Evolutionary conservation across 1,284 basidiomycete species (phyloP).

Genomic region (Fomitopsis betulina): DNA sequence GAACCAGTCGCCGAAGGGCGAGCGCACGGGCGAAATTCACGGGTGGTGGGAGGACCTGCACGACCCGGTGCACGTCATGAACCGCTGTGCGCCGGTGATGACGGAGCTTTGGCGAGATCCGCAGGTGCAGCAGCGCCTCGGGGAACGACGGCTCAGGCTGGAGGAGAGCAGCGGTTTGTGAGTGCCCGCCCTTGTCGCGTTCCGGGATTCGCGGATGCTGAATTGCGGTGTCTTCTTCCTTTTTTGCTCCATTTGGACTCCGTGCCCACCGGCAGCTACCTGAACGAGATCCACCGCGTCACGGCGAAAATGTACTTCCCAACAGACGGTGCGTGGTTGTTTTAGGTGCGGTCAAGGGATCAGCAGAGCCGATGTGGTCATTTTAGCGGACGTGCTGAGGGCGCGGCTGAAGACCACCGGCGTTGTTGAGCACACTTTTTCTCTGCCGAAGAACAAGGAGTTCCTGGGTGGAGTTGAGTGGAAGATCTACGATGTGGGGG

Average conservation of each 20-base stretch:
- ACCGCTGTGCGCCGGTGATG: constrained; percentile 60
- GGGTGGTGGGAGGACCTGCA: constrained; percentile 83
- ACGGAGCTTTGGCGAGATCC: constrained; percentile 67
- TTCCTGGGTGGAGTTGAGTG: constrained; percentile 56
- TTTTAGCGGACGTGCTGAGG: constrained; percentile 65
- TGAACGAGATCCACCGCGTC: constrained; percentile 74
- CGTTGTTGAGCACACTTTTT: constrained; percentile 72
- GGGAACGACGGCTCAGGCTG: constrained; percentile 58
- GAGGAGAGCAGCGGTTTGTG: constrained; percentile 83
- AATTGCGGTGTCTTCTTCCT: not conserved
- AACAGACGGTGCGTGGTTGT: constrained; percentile 54
- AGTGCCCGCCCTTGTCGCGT: constrained; percentile 27
- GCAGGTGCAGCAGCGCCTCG: constrained; percentile 53
- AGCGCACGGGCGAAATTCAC: constrained; percentile 62
- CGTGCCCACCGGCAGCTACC: constrained; percentile 47
- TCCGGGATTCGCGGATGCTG: not conserved
- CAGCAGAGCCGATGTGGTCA: not conserved
- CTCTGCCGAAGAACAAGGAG: constrained; percentile 46
- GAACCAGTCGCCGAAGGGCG: constrained; percentile 60
- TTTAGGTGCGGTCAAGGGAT: not conserved
- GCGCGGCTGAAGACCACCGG: constrained; percentile 75
- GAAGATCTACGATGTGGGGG: constrained; percentile 82
- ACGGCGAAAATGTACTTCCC: constrained; percentile 77
- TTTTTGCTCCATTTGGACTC: not conserved
- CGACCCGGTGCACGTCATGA: constrained; percentile 69